Evolutionary conservation across 1,284 basidiomycete species (phyloP).

Genomic region (Vanrija sp.): DNA sequence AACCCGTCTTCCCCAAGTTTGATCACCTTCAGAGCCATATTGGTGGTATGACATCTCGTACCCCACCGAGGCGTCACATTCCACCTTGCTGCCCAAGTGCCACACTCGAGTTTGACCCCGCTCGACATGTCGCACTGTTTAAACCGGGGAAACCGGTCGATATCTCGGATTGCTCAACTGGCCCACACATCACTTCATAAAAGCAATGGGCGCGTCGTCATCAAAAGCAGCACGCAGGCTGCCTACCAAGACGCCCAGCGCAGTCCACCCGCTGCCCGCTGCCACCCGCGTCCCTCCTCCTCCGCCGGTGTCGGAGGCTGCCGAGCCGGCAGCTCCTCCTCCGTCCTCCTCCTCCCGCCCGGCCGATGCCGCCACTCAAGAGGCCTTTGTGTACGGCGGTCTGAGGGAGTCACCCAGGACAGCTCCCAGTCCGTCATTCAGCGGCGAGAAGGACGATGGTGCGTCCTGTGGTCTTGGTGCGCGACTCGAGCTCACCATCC

Average conservation of each 20-base stretch:
- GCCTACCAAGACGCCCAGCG: slow-evolving; percentile 52
- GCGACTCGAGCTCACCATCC: not conserved
- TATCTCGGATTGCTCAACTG: not conserved
- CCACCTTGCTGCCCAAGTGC: too few relatives aligned
- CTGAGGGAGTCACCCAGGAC: not conserved
- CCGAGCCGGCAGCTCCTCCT: not conserved
- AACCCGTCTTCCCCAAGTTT: too few relatives aligned
- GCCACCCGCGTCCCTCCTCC: slow-evolving; percentile 7
- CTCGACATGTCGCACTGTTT: not conserved
- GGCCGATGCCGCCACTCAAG: not conserved
- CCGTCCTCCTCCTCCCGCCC: not conserved
- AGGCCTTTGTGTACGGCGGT: slow-evolving; percentile 6
- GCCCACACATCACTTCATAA: not conserved
- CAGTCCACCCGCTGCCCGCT: slow-evolving; percentile 2
- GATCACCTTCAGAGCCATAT: too few relatives aligned
- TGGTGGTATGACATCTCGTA: too few relatives aligned
- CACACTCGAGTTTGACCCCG: too few relatives aligned
- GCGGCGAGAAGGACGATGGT: slow-evolving; percentile 47
- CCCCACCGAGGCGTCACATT: too few relatives aligned
- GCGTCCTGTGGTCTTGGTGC: slow-evolving; percentile 6
- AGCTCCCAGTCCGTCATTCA: slow-evolving; percentile 19
- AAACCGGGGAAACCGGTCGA: not conserved
- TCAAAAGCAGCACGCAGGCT: slow-evolving; percentile 66
- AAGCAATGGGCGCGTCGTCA: slow-evolving; percentile 61
- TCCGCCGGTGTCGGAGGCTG: slow-evolving; percentile 5